These are phyloP conservation scores for Penicillium glabrum DNA, from an alignment of 2,329 filamentous ascomycete genomes.

Conservation along the genomic window DNA sequence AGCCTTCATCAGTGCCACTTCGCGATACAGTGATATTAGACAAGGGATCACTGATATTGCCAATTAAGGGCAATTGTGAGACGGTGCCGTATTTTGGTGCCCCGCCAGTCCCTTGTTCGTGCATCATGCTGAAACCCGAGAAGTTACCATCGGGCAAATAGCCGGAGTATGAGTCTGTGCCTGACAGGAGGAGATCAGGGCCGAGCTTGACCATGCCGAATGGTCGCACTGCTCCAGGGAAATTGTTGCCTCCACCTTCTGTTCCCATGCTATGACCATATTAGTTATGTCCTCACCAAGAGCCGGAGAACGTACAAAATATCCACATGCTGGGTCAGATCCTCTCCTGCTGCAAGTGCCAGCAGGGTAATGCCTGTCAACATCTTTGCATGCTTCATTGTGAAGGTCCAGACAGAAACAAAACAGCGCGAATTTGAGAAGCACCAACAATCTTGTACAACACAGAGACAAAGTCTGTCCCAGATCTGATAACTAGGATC, in stretches of 20 bases:
- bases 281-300: background rate
- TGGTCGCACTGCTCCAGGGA: slow-evolving; percentile 42
- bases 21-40: slow-evolving; percentile 57
- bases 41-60: slow-evolving; percentile 55
- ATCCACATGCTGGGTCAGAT: slow-evolving; percentile 28
- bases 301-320: slow-evolving; percentile 25
- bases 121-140: slow-evolving; percentile 63
- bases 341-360: slow-evolving; percentile 11
- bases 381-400: slow-evolving; percentile 10
- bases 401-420: background rate
- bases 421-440: background rate
- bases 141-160: slow-evolving; percentile 51
- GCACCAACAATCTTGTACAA: background rate
- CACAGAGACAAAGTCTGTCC: background rate
- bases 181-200: slow-evolving; percentile 38
- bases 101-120: slow-evolving; percentile 67
- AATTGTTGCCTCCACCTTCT: slow-evolving; percentile 42
- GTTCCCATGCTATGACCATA: slow-evolving; percentile 26
- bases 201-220: slow-evolving; percentile 48
- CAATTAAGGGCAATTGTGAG: slow-evolving; percentile 58
- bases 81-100: slow-evolving; percentile 70
- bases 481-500: background rate
- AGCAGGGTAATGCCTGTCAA: slow-evolving; percentile 16
- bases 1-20: slow-evolving; percentile 51
- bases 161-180: slow-evolving; percentile 43